Evolutionary conservation across 1,284 basidiomycete genomes (phyloP).

Genomic region (Ustilago loliicola): DNA sequence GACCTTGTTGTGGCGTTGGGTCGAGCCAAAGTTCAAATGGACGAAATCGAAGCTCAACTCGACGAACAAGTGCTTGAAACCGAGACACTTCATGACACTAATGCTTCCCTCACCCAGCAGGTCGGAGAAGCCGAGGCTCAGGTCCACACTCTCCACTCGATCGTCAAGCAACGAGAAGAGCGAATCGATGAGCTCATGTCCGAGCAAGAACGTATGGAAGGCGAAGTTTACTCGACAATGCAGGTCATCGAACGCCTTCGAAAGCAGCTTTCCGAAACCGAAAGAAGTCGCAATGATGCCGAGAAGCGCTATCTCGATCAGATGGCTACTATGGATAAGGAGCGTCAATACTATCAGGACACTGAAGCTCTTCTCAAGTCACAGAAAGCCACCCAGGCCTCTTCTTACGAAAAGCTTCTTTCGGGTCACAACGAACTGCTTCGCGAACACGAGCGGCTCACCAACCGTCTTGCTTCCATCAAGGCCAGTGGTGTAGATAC

Average conservation of each 20-base stretch:
- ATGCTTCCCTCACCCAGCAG: slow-evolving; percentile 33
- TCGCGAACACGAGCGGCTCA: slow-evolving; percentile 55
- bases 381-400: slow-evolving; percentile 49
- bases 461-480: slow-evolving; percentile 47
- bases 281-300: slow-evolving; percentile 48
- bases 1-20: slow-evolving; percentile 60
- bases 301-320: slow-evolving; percentile 59
- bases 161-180: slow-evolving; percentile 57
- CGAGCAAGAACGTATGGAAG: slow-evolving; percentile 61
- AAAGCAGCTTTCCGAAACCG: slow-evolving; percentile 56
- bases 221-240: slow-evolving; percentile 56
- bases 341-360: slow-evolving; percentile 61
- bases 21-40: slow-evolving; percentile 64
- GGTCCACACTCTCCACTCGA: slow-evolving; percentile 31
- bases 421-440: slow-evolving; percentile 50
- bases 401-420: slow-evolving; percentile 54
- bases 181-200: slow-evolving; percentile 59
- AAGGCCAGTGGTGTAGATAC: slow-evolving; percentile 17
- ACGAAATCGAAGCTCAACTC: slow-evolving; percentile 52
- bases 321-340: slow-evolving; percentile 61
- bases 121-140: slow-evolving; percentile 40
- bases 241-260: slow-evolving; percentile 57
- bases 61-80: slow-evolving; percentile 47
- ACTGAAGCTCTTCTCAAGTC: slow-evolving; percentile 58
- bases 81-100: slow-evolving; percentile 50